These are phyloP conservation scores for Backusella parvicylindrica DNA, from an alignment of 192 early-diverging fungal species.

Conservation along the genomic window DNA sequence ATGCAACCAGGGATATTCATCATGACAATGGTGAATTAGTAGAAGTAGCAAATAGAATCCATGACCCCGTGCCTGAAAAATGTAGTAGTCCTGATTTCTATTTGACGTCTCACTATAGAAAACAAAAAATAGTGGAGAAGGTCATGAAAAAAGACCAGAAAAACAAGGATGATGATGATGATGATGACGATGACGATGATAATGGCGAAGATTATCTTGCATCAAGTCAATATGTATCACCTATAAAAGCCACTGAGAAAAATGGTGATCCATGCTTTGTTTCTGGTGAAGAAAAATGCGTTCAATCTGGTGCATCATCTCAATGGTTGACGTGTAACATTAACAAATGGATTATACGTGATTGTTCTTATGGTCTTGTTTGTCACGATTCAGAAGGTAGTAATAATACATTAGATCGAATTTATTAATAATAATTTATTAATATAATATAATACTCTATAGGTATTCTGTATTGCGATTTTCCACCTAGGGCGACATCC, in stretches of 20 bases:
- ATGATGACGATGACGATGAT: neutral
- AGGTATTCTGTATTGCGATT: neutral
- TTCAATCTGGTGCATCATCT: neutral
- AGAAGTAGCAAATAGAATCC: constrained; percentile 18
- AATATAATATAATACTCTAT: neutral
- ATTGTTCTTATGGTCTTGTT: constrained; percentile 18
- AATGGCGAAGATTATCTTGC: neutral
- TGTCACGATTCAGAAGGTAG: neutral
- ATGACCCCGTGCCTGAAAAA: constrained; percentile 4
- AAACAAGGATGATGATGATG: neutral
- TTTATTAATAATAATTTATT: neutral
- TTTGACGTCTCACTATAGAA: neutral
- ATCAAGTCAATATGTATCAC: neutral
- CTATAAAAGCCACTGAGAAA: neutral
- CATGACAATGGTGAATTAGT: constrained; percentile 39
- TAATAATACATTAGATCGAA: neutral
- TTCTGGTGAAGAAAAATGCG: constrained; percentile 10
- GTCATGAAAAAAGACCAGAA: neutral
- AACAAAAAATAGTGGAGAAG: neutral
- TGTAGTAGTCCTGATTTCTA: neutral
- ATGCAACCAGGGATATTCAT: constrained; percentile 29
- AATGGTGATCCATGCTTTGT: neutral
- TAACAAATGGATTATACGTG: constrained; percentile 16
- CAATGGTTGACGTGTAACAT: constrained; percentile 22
- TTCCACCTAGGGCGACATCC: neutral